Percentiles rank a stretch among this genome's conserved stretches.
Evolutionary conservation across 106 monocot genomes (phyloP).

Genomic region (Ottelia alismoides): DNA sequence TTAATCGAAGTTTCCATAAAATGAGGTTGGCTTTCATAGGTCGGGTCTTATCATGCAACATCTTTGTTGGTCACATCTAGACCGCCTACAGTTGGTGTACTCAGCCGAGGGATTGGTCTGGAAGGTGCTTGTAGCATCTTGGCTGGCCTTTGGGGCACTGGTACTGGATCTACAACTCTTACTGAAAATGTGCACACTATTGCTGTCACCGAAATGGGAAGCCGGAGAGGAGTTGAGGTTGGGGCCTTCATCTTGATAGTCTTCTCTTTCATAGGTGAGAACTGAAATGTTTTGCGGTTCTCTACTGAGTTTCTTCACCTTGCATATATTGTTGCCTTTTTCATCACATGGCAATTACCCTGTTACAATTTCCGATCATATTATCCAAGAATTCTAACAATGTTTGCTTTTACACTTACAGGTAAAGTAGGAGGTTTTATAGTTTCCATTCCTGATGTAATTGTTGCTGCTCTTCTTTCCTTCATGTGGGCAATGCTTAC

Average conservation of each 20-base stretch:
- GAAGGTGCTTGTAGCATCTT: conserved; percentile 79
- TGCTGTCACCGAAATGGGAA: conserved; percentile 97
- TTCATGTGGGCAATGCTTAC: conserved; percentile 99
- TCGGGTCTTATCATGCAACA: conserved; percentile 96
- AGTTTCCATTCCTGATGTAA: conserved; percentile 90
- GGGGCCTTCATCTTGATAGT: conserved; percentile 76
- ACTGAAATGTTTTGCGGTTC: no score
- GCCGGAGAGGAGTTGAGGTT: conserved; percentile 79
- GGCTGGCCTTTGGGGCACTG: conserved; percentile 89
- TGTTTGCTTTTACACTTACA: conserved; percentile 14
- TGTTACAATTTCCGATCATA: no score
- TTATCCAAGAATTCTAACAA: no score
- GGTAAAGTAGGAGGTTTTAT: conserved; percentile 95
- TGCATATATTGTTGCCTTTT: no score
- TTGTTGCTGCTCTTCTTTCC: conserved; percentile 86
- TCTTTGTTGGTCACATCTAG: conserved; percentile 82
- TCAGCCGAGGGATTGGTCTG: conserved; percentile 88
- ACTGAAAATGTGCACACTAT: conserved; percentile 98
- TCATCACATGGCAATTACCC: no score
- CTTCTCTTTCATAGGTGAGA: conserved; percentile 77
- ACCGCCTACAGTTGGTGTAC: conserved; percentile 81
- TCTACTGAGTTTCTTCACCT: no score
- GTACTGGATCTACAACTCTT: conserved; percentile 82
- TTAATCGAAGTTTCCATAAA: background rate
- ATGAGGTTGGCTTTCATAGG: conserved; percentile 21